Evolutionary conservation across 2,329 filamentous ascomycete species (phyloP).

Genomic region (Fusarium solani-melongenae): DNA sequence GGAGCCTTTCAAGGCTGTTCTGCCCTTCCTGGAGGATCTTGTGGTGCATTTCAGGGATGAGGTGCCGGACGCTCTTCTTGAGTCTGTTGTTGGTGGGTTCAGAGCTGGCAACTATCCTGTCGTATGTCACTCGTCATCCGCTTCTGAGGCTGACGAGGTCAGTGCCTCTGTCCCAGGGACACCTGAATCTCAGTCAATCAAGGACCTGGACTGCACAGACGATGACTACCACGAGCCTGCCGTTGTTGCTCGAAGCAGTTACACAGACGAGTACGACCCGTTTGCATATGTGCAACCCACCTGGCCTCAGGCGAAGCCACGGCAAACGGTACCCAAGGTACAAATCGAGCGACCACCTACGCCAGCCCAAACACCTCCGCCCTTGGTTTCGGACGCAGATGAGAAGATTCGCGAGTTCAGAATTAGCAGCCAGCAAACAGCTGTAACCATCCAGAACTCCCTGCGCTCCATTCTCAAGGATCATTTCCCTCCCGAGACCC

Average conservation of each 20-base stretch:
- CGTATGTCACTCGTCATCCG: slow-evolving; percentile 35
- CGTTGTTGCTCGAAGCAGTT: slow-evolving; percentile 20
- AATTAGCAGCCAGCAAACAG: slow-evolving; percentile 55
- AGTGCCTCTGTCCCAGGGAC: slow-evolving; percentile 41
- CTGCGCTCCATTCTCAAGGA: slow-evolving; percentile 63
- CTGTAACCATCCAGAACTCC: slow-evolving; percentile 67
- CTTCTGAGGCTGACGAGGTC: slow-evolving; percentile 33
- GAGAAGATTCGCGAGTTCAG: slow-evolving; percentile 60
- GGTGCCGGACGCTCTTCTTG: slow-evolving; percentile 54
- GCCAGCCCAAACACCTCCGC: slow-evolving; percentile 56
- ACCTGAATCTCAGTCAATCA: slow-evolving; percentile 34
- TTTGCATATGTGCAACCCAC: slow-evolving; percentile 52
- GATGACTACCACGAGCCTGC: slow-evolving; percentile 24
- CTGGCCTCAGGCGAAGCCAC: slow-evolving; percentile 38
- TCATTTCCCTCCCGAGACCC: slow-evolving; percentile 61
- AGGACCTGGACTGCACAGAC: slow-evolving; percentile 13
- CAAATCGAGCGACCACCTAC: slow-evolving; percentile 53
- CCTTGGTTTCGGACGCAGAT: slow-evolving; percentile 44
- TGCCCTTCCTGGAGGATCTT: slow-evolving; percentile 66
- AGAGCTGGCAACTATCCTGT: slow-evolving; percentile 44
- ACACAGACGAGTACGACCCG: slow-evolving; percentile 58
- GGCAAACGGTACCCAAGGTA: slow-evolving; percentile 34
- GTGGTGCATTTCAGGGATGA: slow-evolving; percentile 65
- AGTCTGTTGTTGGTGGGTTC: slow-evolving; percentile 60
- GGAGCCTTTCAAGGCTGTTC: slow-evolving; percentile 54